phyloP scores from a whole-genome alignment of 371 early-diverging fungal species.

The Syncephalastrum racemosum region DNA sequence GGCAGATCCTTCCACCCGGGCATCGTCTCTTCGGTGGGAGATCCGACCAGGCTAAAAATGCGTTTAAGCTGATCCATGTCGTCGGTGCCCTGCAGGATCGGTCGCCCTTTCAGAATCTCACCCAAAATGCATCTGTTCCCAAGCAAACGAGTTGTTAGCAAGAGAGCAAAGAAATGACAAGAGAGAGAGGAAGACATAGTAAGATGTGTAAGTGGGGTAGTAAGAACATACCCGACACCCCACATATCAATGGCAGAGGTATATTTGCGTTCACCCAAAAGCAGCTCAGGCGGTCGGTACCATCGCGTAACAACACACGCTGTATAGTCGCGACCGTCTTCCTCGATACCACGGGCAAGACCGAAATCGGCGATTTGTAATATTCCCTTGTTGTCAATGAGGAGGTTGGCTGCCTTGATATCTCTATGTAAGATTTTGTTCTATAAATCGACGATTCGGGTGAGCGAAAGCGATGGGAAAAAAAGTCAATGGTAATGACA shows the following conservation, averaged over 20 bases:
- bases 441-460: conserved; percentile 15
- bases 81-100: conserved; percentile 78
- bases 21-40: conserved; percentile 73
- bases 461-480: neutral
- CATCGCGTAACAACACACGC: conserved; percentile 96
- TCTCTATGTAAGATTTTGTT: conserved; percentile 88
- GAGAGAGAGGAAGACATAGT: neutral
- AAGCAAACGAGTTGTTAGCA: neutral
- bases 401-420: conserved; percentile 91
- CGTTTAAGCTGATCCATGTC: conserved; percentile 83
- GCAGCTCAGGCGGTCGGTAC: conserved; percentile 98
- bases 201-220: too few species aligned
- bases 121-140: conserved; percentile 70
- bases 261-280: conserved; percentile 86
- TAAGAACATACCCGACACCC: conserved; percentile 83
- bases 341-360: conserved; percentile 74
- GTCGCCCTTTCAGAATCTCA: conserved; percentile 79
- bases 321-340: conserved; percentile 71
- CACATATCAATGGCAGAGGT: conserved; percentile 95
- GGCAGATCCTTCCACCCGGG: conserved; percentile 72
- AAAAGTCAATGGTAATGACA: neutral
- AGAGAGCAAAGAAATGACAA: neutral
- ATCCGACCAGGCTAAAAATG: conserved; percentile 82
- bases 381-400: conserved; percentile 81
- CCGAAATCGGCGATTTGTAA: conserved; percentile 94